A percentile compares a stretch with the other conserved stretches of the same genome.
phyloP scores from a whole-genome alignment of 306 rosid genomes.

The Quercus variabilis region DNA sequence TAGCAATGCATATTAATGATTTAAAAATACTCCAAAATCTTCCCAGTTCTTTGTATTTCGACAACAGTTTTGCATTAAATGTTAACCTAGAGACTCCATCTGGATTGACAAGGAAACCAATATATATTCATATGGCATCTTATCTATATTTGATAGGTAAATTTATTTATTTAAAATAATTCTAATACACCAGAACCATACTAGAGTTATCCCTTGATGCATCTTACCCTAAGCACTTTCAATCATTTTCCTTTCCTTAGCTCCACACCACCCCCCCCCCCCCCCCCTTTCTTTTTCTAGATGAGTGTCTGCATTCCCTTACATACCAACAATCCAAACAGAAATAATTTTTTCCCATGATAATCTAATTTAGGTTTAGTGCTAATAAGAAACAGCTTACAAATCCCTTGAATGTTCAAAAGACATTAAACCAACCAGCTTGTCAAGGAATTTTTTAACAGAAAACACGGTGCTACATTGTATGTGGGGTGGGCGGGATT shows the following conservation, averaged over 20 bases:
- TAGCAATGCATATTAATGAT: background rate
- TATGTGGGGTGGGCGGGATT: background rate
- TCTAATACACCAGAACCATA: too few species aligned
- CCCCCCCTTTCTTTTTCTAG: too few species aligned
- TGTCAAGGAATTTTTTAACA: background rate
- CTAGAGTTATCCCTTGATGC: background rate
- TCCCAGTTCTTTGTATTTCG: background rate
- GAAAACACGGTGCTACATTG: background rate
- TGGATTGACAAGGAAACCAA: background rate
- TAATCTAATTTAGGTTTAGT: background rate
- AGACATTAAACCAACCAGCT: background rate
- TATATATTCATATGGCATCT: background rate
- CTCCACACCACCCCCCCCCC: too few species aligned
- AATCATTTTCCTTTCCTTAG: background rate
- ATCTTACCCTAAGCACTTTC: background rate
- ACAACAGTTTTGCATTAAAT: background rate
- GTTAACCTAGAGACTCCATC: background rate
- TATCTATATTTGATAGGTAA: too few species aligned
- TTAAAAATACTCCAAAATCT: background rate
- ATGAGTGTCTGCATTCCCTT: background rate
- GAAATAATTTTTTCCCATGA: background rate
- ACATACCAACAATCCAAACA: background rate
- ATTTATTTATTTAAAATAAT: too few species aligned
- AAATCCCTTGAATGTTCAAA: background rate
- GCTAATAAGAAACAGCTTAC: background rate